Evolutionary conservation across 768 basidiomycete species (phyloP), one percentile per base, ranked within the genome.

Genomic region (Serendipita vermifera): DNA sequence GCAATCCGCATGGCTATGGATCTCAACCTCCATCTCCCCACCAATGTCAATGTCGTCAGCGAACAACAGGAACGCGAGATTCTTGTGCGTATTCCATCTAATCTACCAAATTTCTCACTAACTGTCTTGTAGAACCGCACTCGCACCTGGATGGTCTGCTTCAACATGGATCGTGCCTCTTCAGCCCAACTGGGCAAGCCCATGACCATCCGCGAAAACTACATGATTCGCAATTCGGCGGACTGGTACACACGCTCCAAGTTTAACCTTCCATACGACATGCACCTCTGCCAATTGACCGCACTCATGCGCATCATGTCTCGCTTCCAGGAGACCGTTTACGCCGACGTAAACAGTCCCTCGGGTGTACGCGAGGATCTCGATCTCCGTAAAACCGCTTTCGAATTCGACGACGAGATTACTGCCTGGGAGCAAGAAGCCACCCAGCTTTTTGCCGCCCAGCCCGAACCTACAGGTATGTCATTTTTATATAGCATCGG

Each of bases 171-270:
- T 63, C 79, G 80, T 4, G 84, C 82, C 32, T 75, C 82, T 62
- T 79, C 82, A n/a, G 80, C 81, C 40, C 79, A 87, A 64, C 82
- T 82, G 62, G 85, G 85, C 9, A 87, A 85, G 62, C 76, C 81
- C 39, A 78, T 80, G 40, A 81, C 82, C 70, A 71, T 86, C 14
- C 70, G 69, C 35, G 81, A 86, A 62, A 81, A 85, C 64, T 75
- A 72, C 48, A 61, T 78, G 38, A 80, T 82, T 33, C 71, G 77
- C 6, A 72, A 73, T 55, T 74, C 75, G 14, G 66, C 69, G 53
- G 60, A 69, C 41, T 80, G 73, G 80, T 82, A 77, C 60, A 71
- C 65, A 26, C 66, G 68, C 7, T 74, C 73, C 20, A 24, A 46
- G 46, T 59, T 58, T 38, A 65, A 63, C 39, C 59, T 60, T 31